These are phyloP conservation scores for Hyphochytrium catenoides DNA, from an alignment of 352 stramenopile species.

Conservation along the genomic window DNA sequence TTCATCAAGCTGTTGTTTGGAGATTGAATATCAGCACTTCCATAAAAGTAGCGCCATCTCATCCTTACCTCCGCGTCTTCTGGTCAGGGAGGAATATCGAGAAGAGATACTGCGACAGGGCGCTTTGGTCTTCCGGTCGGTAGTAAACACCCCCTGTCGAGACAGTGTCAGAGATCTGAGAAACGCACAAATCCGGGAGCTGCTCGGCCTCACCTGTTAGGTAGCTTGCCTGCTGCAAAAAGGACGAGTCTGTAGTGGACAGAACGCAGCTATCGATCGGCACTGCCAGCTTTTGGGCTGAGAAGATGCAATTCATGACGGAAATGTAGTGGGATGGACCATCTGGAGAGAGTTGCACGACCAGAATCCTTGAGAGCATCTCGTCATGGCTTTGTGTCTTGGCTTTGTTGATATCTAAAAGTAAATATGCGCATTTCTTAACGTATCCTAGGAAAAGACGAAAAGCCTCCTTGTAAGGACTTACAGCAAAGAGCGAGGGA, in stretches of 20 bases:
- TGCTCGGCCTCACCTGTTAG: no score
- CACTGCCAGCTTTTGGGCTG: conserved; percentile 55
- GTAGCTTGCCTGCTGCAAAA: conserved; percentile 63
- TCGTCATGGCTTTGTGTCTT: conserved; percentile 48
- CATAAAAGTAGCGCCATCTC: no score
- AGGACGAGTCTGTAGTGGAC: conserved; percentile 36
- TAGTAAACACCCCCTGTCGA: conserved; percentile 67
- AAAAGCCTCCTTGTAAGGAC: conserved; percentile 4
- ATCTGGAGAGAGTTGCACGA: conserved; percentile 51
- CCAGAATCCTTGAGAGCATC: conserved; percentile 41
- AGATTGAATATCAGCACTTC: no score
- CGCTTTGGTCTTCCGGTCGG: conserved; percentile 33
- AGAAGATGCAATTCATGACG: conserved; percentile 71
- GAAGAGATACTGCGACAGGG: conserved; percentile 52
- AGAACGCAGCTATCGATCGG: conserved; percentile 53
- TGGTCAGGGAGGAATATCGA: conserved; percentile 56
- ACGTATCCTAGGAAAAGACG: neutral
- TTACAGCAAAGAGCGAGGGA: conserved; percentile 52
- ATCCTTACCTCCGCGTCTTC: no score
- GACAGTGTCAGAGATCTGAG: no score
- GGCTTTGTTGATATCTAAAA: conserved; percentile 55
- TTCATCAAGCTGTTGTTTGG: conserved; percentile 50
- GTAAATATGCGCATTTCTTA: neutral
- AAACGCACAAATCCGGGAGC: no score
- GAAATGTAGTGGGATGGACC: conserved; percentile 63